Evolutionary conservation across 306 rosid species (phyloP), one percentile per base, ranked within the genome.

Genomic region (Vigna unguiculata): DNA sequence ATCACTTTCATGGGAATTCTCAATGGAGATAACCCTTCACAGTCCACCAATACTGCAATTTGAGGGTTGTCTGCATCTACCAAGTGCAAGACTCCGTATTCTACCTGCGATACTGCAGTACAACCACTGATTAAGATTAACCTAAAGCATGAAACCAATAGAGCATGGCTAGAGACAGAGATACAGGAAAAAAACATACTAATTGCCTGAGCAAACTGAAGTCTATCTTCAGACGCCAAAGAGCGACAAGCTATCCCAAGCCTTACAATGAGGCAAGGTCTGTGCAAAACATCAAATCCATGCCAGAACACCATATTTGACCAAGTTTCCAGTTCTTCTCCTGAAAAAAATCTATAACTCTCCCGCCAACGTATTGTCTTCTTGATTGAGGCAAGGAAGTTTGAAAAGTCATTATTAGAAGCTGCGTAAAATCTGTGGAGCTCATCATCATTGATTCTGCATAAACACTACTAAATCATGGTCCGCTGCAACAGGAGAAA

Each of bases 21-120:
- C 83, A 95, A 79, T 5, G 99, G 93, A 81, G 99, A 83, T 78
- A 95, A 82, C 74, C 99, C 97, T 77, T 90, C 96, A 79, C 99
- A 95, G 81, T 95, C 99, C 82, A 95, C 96, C 82, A 95, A 81
- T 30, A 95, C 99, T 53, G 97, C 88, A 72, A 95, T 89, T 61
- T 88, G 89, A 46, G 93, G 82, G 81, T 87, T 86, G 70, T 86
- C 88, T 81, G 84, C 82, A 81, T 89, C 88, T 28, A 89, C 85
- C 48, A 95, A 83, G 82, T 85, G 88, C 85, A 87, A 63, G 75
- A 92, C 89, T 28, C 97, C 97, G 60, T 85, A 89, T 71, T 95
- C 99, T 24, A 95, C 96, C 82, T 92, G 97, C 73, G 99, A 95
- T 84, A 92, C 98, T 95, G 96, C 74, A 80, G 78, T 82, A 68